Base-by-base conservation (phyloP, 2,329 filamentous ascomycete species). In the Apiospora hydei region DNA sequence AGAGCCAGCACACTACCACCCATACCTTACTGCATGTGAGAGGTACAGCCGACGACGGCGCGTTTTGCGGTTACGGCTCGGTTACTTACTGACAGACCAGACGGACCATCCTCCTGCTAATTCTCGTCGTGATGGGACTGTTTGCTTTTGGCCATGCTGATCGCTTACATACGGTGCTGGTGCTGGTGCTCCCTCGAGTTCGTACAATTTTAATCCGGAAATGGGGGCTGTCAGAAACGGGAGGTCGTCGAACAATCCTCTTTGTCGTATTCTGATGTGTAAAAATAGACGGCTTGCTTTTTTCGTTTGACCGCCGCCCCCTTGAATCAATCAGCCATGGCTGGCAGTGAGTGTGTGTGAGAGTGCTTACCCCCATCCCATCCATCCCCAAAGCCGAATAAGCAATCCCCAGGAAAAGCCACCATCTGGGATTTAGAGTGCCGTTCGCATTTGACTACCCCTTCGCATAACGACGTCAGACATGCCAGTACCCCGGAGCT, bases 281-380 rank as follows among this genome's bases (percentile, higher is more conserved):
- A 64, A 64, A 64, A 64, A 64, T 64, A 64, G 57, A 64, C 57
- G 57, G 57, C 41, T 64, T 64, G 57, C 57, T 64, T 64, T 64
- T 64, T 64, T 64, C 57, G 57, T 64, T 64, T 38, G 57, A 64
- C 57, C 57, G 57, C 57, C 57, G 30, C 34, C 57, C 57, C 57
- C 57, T 64, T 41, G 30, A 38, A 64, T 61, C 53, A 61, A 61
- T 38, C 46, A 49, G 16, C 16, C 30, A 61, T 38, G 34, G 34
- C 34, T 38, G 34, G 34, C 34, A 38, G 34, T 38, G 34, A 3
- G 34, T 38, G 7, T 41, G 44, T 46, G 44, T 6, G 4, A 6
- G 18, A 46, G 21, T 41, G 57, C 34, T n/a, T 64, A 64, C 34
- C 57, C 57, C 57, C 57, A 18, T 21, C 44, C 44, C 44, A 47